Conservation (phyloP, 2,329 filamentous ascomycete species). For the Colletotrichum orchidophilum region DNA sequence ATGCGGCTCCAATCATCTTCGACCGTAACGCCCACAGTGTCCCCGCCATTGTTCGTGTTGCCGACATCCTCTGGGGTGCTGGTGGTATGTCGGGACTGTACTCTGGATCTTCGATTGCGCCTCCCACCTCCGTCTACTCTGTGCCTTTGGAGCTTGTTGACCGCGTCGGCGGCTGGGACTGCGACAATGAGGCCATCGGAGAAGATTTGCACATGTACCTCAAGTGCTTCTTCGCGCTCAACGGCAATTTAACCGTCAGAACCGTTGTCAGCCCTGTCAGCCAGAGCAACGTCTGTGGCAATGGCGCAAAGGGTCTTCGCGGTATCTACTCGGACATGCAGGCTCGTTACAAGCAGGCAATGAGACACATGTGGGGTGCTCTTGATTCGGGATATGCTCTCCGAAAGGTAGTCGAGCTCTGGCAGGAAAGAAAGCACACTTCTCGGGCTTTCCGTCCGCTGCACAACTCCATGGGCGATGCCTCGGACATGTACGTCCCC, state of each 20-base stretch:
- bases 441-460: slow-evolving; percentile 64
- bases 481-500: slow-evolving; percentile 57
- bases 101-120: slow-evolving; percentile 69
- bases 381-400: slow-evolving; percentile 74
- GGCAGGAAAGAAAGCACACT: slow-evolving; percentile 66
- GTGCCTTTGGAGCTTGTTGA: slow-evolving; percentile 73
- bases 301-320: slow-evolving; percentile 59
- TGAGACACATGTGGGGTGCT: slow-evolving; percentile 81
- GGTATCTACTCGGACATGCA: slow-evolving; percentile 66
- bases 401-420: slow-evolving; percentile 65
- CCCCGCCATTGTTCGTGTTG: slow-evolving; percentile 74
- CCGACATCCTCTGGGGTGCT: slow-evolving; percentile 77
- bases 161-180: slow-evolving; percentile 77
- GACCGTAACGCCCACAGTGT: slow-evolving; percentile 77
- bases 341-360: slow-evolving; percentile 76
- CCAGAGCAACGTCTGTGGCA: slow-evolving; percentile 75
- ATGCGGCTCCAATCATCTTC: slow-evolving; percentile 77
- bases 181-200: slow-evolving; percentile 75
- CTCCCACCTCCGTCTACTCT: slow-evolving; percentile 80
- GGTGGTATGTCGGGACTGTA: slow-evolving; percentile 77
- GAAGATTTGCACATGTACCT: slow-evolving; percentile 83
- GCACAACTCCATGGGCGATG: slow-evolving; percentile 59
- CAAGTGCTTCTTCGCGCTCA: slow-evolving; percentile 80
- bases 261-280: slow-evolving; percentile 75
- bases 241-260: slow-evolving; percentile 72